These are phyloP conservation scores for Aspergillus awamori DNA, from an alignment of 2,329 filamentous ascomycete species.

Conservation along the genomic window DNA sequence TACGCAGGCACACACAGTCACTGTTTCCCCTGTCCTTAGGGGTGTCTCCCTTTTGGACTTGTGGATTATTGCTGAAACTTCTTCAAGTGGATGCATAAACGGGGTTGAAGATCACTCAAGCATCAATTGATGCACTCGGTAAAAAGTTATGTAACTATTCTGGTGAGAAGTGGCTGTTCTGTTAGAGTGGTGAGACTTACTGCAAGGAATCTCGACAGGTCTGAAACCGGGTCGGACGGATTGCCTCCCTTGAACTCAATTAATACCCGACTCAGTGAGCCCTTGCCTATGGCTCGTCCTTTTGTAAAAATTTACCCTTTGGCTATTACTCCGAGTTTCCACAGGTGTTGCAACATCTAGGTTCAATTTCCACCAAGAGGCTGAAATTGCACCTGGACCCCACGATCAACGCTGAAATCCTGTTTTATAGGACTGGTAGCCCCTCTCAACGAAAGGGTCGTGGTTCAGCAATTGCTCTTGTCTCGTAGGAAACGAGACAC, in stretches of 20 bases:
- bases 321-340: background rate
- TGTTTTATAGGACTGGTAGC: background rate
- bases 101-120: background rate
- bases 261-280: conserved; percentile 9
- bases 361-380: background rate
- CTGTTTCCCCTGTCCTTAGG: background rate
- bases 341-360: background rate
- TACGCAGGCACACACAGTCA: background rate
- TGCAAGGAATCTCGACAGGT: conserved; percentile 25
- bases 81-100: too few species aligned
- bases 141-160: background rate
- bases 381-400: background rate
- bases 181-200: conserved; percentile 16
- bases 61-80: too few species aligned
- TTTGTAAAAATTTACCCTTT: background rate
- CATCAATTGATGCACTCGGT: background rate
- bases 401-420: background rate
- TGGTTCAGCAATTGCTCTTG: background rate
- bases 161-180: background rate
- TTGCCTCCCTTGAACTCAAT: conserved; percentile 13
- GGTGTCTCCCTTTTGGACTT: background rate
- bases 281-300: conserved; percentile 14
- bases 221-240: conserved; percentile 20
- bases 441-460: too few species aligned
- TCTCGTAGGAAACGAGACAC: background rate